Conservation (phyloP, 2,329 filamentous ascomycete genomes). For the Scedosporium aurantiacum region DNA sequence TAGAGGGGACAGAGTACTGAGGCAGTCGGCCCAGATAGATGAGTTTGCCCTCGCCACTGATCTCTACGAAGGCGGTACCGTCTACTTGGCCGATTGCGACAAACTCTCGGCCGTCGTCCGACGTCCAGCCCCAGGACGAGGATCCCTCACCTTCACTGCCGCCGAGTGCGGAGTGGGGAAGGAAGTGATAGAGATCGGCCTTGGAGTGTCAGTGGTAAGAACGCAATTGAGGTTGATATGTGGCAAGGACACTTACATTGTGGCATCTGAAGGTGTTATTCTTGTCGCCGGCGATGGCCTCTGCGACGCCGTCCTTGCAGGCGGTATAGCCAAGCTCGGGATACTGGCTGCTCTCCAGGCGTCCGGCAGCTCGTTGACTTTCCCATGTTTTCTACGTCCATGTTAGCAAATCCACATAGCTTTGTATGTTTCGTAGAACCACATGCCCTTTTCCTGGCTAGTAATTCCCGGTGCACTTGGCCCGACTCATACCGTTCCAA, state of each 20-base stretch:
- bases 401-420: background rate
- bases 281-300: slow-evolving; percentile 31
- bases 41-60: slow-evolving; percentile 27
- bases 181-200: slow-evolving; percentile 42
- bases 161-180: slow-evolving; percentile 41
- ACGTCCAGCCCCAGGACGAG: slow-evolving; percentile 37
- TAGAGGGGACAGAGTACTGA: slow-evolving; percentile 22
- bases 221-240: background rate
- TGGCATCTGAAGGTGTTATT: slow-evolving; percentile 37
- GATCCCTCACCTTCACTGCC: slow-evolving; percentile 25
- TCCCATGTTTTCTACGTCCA: background rate
- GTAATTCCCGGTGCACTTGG: background rate
- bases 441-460: background rate
- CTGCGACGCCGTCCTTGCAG: slow-evolving; percentile 31
- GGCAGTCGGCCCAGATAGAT: slow-evolving; percentile 31
- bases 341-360: slow-evolving; percentile 23
- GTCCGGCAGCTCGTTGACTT: slow-evolving; percentile 16
- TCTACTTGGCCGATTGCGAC: slow-evolving; percentile 31
- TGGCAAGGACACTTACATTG: slow-evolving; percentile 21
- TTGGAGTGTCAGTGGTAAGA: slow-evolving; percentile 2
- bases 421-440: too few relatives aligned
- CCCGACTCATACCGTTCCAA: background rate
- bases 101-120: slow-evolving; percentile 32
- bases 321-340: slow-evolving; percentile 25
- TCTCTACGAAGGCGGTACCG: slow-evolving; percentile 34